Evolutionary conservation across 305 asterid species (phyloP).

Genomic region (Rubia tinctorum): DNA sequence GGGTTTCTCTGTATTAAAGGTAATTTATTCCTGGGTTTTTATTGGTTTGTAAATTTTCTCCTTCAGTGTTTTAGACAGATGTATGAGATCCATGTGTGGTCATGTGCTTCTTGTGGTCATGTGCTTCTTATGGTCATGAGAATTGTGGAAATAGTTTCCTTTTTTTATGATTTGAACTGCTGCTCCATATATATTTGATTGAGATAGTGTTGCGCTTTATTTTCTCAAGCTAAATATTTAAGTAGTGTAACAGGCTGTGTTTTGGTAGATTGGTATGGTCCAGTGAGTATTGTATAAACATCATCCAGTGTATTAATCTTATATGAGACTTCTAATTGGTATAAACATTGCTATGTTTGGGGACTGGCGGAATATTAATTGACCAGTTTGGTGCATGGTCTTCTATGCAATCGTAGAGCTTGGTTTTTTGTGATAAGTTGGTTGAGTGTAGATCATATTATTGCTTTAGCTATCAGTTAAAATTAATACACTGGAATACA

Average conservation of each 20-base stretch:
- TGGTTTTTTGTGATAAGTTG: not conserved
- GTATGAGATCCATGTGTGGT: not conserved
- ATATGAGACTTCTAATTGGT: not conserved
- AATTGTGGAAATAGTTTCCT: not conserved
- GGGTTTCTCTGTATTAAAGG: not conserved
- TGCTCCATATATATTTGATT: not conserved
- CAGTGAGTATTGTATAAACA: not conserved
- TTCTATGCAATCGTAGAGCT: not conserved
- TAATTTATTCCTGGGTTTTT: not conserved
- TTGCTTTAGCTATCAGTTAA: not conserved
- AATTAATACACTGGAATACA: not conserved
- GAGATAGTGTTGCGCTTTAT: not conserved
- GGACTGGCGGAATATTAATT: not conserved
- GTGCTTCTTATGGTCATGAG: not conserved
- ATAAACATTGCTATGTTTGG: not conserved
- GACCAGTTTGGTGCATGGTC: not conserved
- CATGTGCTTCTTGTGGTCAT: not conserved
- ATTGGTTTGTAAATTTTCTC: not conserved
- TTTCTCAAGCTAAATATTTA: not conserved
- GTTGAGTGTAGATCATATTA: not conserved
- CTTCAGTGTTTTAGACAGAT: not conserved
- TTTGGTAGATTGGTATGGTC: not conserved
- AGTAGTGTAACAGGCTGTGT: not conserved
- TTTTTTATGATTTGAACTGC: not conserved
- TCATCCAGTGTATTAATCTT: not conserved